phyloP scores from a whole-genome alignment of 495 filamentous ascomycete species.

The Penicillium taxi region DNA sequence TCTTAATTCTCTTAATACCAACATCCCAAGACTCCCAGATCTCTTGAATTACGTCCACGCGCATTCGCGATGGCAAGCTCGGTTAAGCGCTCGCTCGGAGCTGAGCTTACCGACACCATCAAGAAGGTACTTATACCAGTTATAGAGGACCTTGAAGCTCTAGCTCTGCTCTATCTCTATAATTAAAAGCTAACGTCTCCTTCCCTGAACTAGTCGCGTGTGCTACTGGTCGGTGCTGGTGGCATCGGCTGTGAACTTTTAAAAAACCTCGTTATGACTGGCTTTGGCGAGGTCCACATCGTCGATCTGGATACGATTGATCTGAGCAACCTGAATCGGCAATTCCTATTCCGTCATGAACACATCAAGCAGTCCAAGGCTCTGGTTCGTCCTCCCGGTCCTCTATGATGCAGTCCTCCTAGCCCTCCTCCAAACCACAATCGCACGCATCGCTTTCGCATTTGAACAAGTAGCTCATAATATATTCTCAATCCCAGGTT shows the following conservation, averaged over 20 bases:
- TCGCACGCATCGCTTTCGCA: not conserved
- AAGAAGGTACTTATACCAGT: constrained; percentile 47
- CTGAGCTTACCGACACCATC: constrained; percentile 49
- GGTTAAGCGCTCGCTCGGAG: constrained; percentile 55
- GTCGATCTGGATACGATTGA: constrained; percentile 99
- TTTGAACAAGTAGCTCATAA: not conserved
- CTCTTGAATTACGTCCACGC: constrained; percentile 19
- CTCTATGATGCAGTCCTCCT: constrained; percentile 5
- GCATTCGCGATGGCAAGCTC: constrained; percentile 46
- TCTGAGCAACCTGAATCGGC: constrained; percentile 92
- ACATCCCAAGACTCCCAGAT: constrained; percentile 5
- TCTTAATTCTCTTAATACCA: not conserved
- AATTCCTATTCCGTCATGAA: constrained; percentile 94
- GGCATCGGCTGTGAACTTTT: constrained; percentile 97
- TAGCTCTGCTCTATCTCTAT: not conserved
- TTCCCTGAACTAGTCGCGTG: constrained; percentile 54
- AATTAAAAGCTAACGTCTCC: constrained; percentile 11
- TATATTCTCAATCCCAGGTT: constrained; percentile 53
- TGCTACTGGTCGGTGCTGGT: constrained; percentile 91
- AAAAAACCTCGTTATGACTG: constrained; percentile 90
- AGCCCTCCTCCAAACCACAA: constrained; percentile 2
- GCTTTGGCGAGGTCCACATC: constrained; percentile 91
- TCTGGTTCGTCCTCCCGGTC: constrained; percentile 53
- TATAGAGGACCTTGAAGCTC: not conserved
- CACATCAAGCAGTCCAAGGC: constrained; percentile 98